Evolutionary conservation across 2,329 filamentous ascomycete species (phyloP).

Genomic region (Neophaeococcomyces mojaviensis): DNA sequence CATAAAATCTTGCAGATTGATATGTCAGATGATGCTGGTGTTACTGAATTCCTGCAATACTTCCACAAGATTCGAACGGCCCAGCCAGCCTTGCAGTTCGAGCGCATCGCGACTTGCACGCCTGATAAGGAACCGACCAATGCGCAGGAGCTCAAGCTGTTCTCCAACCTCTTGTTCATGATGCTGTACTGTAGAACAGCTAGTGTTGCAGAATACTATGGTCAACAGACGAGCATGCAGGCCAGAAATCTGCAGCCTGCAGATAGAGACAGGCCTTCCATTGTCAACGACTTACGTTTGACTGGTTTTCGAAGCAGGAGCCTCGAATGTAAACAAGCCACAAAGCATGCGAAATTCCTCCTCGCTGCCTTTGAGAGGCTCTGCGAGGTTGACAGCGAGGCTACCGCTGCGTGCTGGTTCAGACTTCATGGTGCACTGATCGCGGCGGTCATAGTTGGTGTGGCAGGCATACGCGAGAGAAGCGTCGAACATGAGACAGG

Average conservation of each 20-base stretch:
- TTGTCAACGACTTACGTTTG: neutral
- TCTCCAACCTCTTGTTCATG: constrained; percentile 4
- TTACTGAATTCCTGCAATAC: neutral
- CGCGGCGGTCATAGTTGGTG: neutral
- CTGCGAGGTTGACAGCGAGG: neutral
- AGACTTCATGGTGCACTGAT: constrained; percentile 2
- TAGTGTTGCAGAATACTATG: neutral
- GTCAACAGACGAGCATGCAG: neutral
- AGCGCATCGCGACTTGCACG: constrained; percentile 2
- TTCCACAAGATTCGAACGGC: neutral
- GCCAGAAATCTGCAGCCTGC: neutral
- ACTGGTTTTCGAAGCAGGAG: neutral
- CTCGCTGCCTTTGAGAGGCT: constrained; percentile 1
- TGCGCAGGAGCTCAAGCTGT: neutral
- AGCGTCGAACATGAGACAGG: neutral
- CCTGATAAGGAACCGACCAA: neutral
- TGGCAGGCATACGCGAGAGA: constrained; percentile 1
- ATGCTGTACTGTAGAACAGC: constrained; percentile 5
- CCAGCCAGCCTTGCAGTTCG: neutral
- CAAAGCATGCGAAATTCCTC: neutral
- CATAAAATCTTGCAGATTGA: constrained; percentile 2
- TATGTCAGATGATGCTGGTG: constrained; percentile 1
- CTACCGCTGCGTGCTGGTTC: neutral
- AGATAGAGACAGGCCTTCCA: neutral
- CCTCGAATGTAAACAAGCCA: neutral